phyloP scores from a whole-genome alignment of 2,329 filamentous ascomycete genomes.

The Microascus cirrosus region DNA sequence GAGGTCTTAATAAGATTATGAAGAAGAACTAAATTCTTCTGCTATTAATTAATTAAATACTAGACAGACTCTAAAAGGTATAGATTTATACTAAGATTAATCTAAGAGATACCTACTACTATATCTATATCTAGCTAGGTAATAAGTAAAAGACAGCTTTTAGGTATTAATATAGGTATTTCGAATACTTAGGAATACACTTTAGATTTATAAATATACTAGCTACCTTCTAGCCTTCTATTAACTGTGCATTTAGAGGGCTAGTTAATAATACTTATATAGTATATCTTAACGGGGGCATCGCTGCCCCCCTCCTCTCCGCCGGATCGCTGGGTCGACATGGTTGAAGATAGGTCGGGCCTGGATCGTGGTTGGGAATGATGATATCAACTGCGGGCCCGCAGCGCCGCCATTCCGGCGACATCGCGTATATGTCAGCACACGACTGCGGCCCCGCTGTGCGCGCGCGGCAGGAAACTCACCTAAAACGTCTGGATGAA shows the following conservation, averaged over 20 bases:
- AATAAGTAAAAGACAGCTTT: constrained; percentile 23
- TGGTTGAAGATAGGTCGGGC: too few species aligned
- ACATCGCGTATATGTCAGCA: too few species aligned
- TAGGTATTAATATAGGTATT: constrained; percentile 17
- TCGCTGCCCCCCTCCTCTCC: too few species aligned
- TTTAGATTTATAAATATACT: constrained; percentile 14
- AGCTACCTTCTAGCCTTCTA: constrained; percentile 10
- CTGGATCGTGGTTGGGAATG: too few species aligned
- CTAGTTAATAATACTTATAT: constrained; percentile 10
- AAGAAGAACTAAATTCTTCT: constrained; percentile 12
- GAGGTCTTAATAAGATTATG: constrained; percentile 13
- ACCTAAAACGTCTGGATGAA: too few species aligned
- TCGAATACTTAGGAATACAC: constrained; percentile 19
- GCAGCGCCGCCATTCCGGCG: too few species aligned
- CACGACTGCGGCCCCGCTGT: too few species aligned
- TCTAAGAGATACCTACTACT: constrained; percentile 15
- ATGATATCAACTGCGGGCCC: too few species aligned
- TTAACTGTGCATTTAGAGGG: constrained; percentile 10
- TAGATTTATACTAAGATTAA: constrained; percentile 9
- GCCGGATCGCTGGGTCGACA: too few species aligned
- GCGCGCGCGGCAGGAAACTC: too few species aligned
- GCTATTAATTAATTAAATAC: constrained; percentile 1
- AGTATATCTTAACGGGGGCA: constrained; percentile 2
- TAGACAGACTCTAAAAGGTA: not conserved
- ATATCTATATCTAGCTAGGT: constrained; percentile 17